Evolutionary conservation across 83 land plant genomes (phyloP), one percentile per base, ranked within the genome.

Genomic region (Larix sibirica): DNA sequence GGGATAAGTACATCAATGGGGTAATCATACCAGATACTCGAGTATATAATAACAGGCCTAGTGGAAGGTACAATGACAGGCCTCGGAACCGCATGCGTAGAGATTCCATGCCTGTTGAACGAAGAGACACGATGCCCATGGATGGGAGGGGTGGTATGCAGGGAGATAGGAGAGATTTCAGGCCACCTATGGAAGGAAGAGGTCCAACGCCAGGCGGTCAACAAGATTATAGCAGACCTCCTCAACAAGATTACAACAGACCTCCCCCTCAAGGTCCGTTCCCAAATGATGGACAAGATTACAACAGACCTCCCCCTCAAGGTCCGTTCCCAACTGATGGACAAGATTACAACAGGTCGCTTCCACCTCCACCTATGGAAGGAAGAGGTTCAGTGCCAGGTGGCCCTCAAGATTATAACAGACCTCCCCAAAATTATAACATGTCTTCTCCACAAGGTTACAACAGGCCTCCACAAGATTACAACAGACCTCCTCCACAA

Each of bases 1-100:
- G 92, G 8, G 94, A 92, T 63, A 90, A 92, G 67, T 92, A 92
- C 58, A 83, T 86, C 21, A 90, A 92, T 84, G 94, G 94, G 50
- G 77, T 77, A 5, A 92, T 90, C 13, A 90, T 86, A 42, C 94
- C 92, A 38, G 86, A 91, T 62, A 91, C 92, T 20, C 90, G 92
- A 17, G 59, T 90, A 65, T 87, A 89, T 33, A 83, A 84, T 81
- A 83, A 85, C 21, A 84, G 86, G 73, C 66, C 64, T 42, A 81
- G 83, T 36, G 82, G 86, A 23, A 74, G 88, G 24, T 79, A 70
- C 50, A 36, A 78, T 74, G 84, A 87, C 42, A 50, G 81, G 18
- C 87, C 62, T 33, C 77, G 87, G 18, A 73, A 62, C 56, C 71
- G 82, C 23, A 82, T 77, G 84, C 82, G 74, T 47, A 56, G 82